These are phyloP conservation scores for Globisporangium barbulae DNA, from an alignment of 352 stramenopile genomes.

Conservation along the genomic window DNA sequence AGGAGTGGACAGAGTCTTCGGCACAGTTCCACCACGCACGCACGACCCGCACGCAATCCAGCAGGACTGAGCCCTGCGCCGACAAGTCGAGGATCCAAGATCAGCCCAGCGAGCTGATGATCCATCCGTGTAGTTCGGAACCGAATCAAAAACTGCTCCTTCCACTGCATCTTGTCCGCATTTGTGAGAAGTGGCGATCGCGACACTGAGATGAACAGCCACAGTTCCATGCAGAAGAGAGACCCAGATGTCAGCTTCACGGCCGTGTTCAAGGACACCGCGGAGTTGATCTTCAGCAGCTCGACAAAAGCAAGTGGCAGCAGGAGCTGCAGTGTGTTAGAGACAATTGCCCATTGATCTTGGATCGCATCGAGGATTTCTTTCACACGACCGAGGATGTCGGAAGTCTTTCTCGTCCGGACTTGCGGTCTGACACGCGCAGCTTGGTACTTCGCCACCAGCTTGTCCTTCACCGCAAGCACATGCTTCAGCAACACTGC, in stretches of 20 bases:
- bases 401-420: neutral
- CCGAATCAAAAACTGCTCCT: conserved; percentile 1
- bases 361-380: conserved; percentile 2
- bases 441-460: neutral
- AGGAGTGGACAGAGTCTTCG: neutral
- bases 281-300: neutral
- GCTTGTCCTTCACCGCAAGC: conserved; percentile 1
- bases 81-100: conserved; percentile 17
- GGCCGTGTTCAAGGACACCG: neutral
- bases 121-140: neutral
- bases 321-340: conserved; percentile 3
- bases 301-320: conserved; percentile 8
- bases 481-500: conserved; percentile 16
- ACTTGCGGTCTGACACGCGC: neutral
- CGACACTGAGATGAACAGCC: conserved; percentile 7
- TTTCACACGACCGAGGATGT: neutral
- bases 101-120: conserved; percentile 16
- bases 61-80: conserved; percentile 13
- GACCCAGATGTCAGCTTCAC: conserved; percentile 9
- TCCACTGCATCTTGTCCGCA: conserved; percentile 2
- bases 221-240: conserved; percentile 17
- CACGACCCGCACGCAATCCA: conserved; percentile 2
- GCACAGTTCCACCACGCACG: conserved; percentile 2
- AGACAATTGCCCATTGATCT: conserved; percentile 1
- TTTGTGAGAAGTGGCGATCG: conserved; percentile 3